phyloP scores from a whole-genome alignment of 768 basidiomycete genomes.

The Gymnopilus dilepis region DNA sequence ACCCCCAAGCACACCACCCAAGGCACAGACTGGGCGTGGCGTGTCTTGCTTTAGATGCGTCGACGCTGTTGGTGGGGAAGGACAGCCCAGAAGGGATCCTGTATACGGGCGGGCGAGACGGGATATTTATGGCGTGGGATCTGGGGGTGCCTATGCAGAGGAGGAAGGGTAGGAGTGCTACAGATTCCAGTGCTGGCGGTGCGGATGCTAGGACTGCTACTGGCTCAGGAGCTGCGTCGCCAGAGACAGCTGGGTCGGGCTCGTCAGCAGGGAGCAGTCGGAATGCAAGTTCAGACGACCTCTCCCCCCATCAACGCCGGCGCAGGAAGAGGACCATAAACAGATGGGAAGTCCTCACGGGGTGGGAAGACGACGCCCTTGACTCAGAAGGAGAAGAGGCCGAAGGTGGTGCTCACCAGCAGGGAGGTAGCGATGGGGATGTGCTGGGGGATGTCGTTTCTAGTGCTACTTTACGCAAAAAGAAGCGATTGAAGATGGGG shows the following conservation, averaged over 20 bases:
- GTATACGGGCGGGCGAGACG: slow-evolving; percentile 90
- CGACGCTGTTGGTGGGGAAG: slow-evolving; percentile 76
- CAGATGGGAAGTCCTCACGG: slow-evolving; percentile 84
- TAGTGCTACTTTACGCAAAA: no score
- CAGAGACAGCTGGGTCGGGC: no score
- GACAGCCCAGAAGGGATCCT: slow-evolving; percentile 81
- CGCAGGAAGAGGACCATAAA: slow-evolving; percentile 33
- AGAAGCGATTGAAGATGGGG: background rate
- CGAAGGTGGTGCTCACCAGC: slow-evolving; percentile 64
- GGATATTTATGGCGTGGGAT: slow-evolving; percentile 88
- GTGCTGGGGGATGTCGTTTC: slow-evolving; percentile 69
- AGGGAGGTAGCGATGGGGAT: slow-evolving; percentile 69
- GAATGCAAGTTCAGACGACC: no score
- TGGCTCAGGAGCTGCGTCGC: no score
- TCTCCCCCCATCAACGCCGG: no score
- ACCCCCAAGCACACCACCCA: slow-evolving; percentile 49
- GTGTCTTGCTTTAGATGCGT: slow-evolving; percentile 85
- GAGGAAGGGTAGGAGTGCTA: no score
- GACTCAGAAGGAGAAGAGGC: slow-evolving; percentile 52
- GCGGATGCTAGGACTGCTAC: no score
- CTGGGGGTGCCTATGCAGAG: slow-evolving; percentile 69
- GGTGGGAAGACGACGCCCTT: slow-evolving; percentile 75
- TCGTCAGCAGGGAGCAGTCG: no score
- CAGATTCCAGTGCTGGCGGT: no score
- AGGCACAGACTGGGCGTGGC: slow-evolving; percentile 87